Evolutionary conservation across 2,329 filamentous ascomycete genomes (phyloP).

Genomic region (Arthrobotrys iridis): DNA sequence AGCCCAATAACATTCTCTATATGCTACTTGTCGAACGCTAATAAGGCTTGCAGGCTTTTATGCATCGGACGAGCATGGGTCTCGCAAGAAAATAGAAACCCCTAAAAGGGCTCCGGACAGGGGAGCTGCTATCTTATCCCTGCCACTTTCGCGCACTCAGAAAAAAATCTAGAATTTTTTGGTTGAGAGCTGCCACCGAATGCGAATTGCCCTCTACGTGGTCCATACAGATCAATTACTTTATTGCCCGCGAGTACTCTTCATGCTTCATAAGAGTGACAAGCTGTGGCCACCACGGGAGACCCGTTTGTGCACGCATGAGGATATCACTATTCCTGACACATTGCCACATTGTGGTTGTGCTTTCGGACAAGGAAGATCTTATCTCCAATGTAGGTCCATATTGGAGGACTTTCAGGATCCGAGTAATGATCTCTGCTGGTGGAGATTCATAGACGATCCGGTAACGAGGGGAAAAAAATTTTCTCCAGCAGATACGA

Average conservation of each 20-base stretch:
- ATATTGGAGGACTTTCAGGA: conserved; percentile 10
- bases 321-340: conserved; percentile 8
- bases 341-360: background rate
- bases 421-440: conserved; percentile 1
- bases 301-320: background rate
- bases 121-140: conserved; percentile 51
- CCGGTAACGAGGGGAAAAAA: conserved; percentile 2
- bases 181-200: conserved; percentile 29
- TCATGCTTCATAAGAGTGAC: background rate
- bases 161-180: conserved; percentile 41
- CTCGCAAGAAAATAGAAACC: conserved; percentile 48
- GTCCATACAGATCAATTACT: background rate
- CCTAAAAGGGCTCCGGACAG: conserved; percentile 35
- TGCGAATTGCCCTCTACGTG: conserved; percentile 16
- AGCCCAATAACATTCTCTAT: conserved; percentile 41
- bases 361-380: conserved; percentile 26
- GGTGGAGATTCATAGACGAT: conserved; percentile 7
- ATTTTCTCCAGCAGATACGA: background rate
- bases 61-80: conserved; percentile 53
- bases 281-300: background rate
- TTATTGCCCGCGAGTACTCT: background rate
- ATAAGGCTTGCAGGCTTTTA: conserved; percentile 51
- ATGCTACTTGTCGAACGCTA: conserved; percentile 35
- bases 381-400: conserved; percentile 9
- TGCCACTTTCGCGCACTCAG: conserved; percentile 35